phyloP scores from a whole-genome alignment of 2,329 filamentous ascomycete species.

The Colletotrichum graminicola region DNA sequence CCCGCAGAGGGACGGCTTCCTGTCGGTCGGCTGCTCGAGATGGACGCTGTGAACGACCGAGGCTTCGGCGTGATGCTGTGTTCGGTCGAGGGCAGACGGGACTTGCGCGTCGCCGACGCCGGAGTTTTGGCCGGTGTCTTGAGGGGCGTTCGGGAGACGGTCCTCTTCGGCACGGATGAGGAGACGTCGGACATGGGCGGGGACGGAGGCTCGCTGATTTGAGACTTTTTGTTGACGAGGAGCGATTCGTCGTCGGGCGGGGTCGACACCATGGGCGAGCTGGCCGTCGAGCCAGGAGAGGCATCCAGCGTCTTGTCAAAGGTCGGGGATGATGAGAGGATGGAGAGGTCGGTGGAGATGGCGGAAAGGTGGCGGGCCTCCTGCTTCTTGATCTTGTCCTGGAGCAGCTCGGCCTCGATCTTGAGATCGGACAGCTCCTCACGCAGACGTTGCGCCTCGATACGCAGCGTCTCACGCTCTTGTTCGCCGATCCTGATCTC shows the following conservation, averaged over 20 bases:
- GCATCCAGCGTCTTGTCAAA: conserved; percentile 78
- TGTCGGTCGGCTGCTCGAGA: conserved; percentile 50
- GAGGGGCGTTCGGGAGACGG: conserved; percentile 49
- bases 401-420: conserved; percentile 93
- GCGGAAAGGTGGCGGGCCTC: conserved; percentile 68
- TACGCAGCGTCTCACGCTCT: conserved; percentile 88
- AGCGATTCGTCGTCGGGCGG: conserved; percentile 71
- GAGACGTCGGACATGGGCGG: conserved; percentile 93
- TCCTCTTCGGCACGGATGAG: conserved; percentile 47
- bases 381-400: conserved; percentile 89
- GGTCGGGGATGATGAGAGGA: conserved; percentile 76
- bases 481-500: conserved; percentile 92
- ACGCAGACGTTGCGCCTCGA: conserved; percentile 88
- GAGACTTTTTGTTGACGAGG: conserved; percentile 64
- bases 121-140: conserved; percentile 59
- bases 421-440: conserved; percentile 94
- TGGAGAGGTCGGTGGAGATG: conserved; percentile 72
- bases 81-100: conserved; percentile 42
- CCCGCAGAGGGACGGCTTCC: conserved; percentile 57
- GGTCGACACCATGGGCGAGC: conserved; percentile 90
- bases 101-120: conserved; percentile 67
- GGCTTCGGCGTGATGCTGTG: conserved; percentile 65
- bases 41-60: conserved; percentile 54
- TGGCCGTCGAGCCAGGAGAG: conserved; percentile 87
- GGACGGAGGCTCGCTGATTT: conserved; percentile 86